Evolutionary conservation across 73 alveolate genomes (phyloP), one percentile per base, ranked within the genome.

Genomic region (Blepharisma japonicum): DNA sequence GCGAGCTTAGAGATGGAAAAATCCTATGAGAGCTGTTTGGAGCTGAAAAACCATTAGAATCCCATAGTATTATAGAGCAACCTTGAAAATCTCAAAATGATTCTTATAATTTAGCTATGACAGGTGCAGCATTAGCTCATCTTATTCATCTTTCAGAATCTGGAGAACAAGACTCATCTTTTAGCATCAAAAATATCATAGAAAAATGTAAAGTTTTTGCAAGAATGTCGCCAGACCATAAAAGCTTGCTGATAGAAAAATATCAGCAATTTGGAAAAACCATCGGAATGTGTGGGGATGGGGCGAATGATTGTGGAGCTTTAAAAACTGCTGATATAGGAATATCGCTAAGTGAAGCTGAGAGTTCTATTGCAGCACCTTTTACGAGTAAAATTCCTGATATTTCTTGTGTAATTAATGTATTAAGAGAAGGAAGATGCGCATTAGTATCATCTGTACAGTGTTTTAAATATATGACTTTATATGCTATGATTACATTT

Each of bases 361-460:
- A 89, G 51, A 90, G 94, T 45, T 89, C 96, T 42, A 89, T 87
- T 20, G 96, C 96, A 25, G 93, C 96, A 25, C 93, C 96, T 45
- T 89, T 89, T 68, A 82, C 96, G 7, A 46, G 89, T 45, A 55
- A 56, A 56, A 70, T 77, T 6, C 39, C 55, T 9, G 71, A 86
- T 77, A 89, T 89, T 4, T 77, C 89, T 23, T 80, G 90, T 53
- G 94, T 82, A 20, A 47, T 84, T 54, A 68, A 9, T 50, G 81
- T 87, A n/a, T 39, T 88, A 45, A 78, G 55, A 56, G 86, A 89
- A 51, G 92, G 95, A 6, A 68, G 92, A 80, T 71, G 88, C 23
- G 91, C 95, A 2, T 71, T 88, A 9, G 77, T 74, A 6, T 87
- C 92, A 6, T 71, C 91, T 6, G 71, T 88, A 47, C 80, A 87